Evolutionary conservation across 75 land plant genomes (phyloP).

Genomic region (Ceratopteris richardii): DNA sequence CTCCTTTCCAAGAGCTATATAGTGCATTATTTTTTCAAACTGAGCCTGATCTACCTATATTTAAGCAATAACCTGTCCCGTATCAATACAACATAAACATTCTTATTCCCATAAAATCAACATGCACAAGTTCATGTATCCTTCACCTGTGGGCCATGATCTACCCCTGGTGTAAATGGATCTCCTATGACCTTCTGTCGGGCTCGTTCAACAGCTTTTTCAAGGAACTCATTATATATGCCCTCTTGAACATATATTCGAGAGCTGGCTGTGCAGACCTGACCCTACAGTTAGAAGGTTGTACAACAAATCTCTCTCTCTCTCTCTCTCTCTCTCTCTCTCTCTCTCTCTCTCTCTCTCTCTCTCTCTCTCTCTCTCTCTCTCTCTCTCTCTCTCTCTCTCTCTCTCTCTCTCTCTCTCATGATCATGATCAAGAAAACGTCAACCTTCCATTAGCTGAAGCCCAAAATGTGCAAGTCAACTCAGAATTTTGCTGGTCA

Average conservation of each 20-base stretch:
- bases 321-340: too few species aligned
- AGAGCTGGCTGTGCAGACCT: conserved; percentile 27
- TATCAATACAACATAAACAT: not conserved
- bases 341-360: too few species aligned
- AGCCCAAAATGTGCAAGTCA: too few species aligned
- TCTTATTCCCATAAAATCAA: not conserved
- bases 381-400: too few species aligned
- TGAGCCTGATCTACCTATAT: conserved; percentile 62
- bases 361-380: too few species aligned
- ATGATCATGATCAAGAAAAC: too few species aligned
- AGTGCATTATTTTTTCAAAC: conserved; percentile 55
- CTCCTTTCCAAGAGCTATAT: conserved; percentile 62
- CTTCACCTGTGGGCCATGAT: conserved; percentile 22
- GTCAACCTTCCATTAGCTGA: too few species aligned
- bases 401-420: too few species aligned
- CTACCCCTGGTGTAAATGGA: conserved; percentile 16
- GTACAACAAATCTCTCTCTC: too few species aligned
- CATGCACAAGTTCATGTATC: too few species aligned
- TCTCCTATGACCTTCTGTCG: conserved; percentile 14
- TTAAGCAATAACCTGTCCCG: not conserved
- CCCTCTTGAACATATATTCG: conserved; percentile 26
- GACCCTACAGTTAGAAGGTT: conserved; percentile 14
- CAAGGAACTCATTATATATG: conserved; percentile 18
- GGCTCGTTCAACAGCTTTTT: conserved; percentile 12
- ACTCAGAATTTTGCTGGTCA: too few species aligned